Evolutionary conservation across 1,139 yeast genomes (phyloP).

Genomic region (Pichiaceae sp.): DNA sequence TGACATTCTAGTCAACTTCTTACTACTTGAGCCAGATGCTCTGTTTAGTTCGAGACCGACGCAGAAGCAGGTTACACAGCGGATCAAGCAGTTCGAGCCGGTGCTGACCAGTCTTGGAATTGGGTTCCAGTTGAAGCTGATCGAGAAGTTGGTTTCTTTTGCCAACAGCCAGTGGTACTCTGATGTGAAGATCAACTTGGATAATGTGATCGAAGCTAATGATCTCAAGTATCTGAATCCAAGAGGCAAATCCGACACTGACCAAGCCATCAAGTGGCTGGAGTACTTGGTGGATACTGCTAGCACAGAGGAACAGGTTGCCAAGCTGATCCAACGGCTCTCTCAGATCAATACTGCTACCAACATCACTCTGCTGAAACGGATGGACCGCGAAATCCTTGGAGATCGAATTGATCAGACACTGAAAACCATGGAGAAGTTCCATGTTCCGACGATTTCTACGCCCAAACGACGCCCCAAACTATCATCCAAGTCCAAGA

Average conservation of each 20-base stretch:
- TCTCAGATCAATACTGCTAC: not conserved
- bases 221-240: conserved; percentile 4
- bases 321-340: not conserved
- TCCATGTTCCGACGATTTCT: conserved; percentile 10
- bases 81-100: conserved; percentile 23
- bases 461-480: not conserved
- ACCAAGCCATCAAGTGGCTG: conserved; percentile 16
- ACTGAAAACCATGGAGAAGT: conserved; percentile 11
- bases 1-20: conserved; percentile 9
- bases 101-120: conserved; percentile 22
- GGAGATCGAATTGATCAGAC: not conserved
- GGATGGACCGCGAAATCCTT: not conserved
- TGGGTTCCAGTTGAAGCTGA: conserved; percentile 9
- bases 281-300: conserved; percentile 9
- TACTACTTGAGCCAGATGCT: conserved; percentile 16
- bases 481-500: conserved; percentile 4
- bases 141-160: conserved; percentile 9
- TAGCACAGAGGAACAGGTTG: not conserved
- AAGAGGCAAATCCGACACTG: conserved; percentile 3
- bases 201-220: conserved; percentile 3
- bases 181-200: conserved; percentile 1
- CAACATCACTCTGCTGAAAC: not conserved
- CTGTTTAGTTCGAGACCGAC: conserved; percentile 12
- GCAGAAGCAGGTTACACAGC: conserved; percentile 19
- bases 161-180: conserved; percentile 4